Conservation (phyloP, 1,284 basidiomycete species). For the Leccinum griseonigrum region DNA sequence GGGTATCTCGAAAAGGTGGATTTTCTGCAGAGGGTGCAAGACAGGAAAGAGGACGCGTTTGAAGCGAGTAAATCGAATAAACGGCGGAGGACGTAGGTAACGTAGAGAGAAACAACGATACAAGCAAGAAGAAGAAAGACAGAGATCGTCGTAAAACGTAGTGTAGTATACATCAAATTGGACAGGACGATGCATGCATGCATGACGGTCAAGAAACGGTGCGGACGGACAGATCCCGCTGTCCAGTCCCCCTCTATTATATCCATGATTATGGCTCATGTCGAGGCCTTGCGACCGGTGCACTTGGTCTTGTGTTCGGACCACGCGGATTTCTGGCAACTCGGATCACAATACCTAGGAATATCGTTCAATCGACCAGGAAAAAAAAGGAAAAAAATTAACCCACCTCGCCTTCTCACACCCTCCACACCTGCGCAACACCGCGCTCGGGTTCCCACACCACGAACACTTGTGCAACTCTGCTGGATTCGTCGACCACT, state of each 20-base stretch:
- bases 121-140: not conserved
- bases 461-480: conserved; percentile 53
- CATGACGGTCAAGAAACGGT: not conserved
- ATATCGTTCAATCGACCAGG: not conserved
- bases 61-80: conserved; percentile 57
- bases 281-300: conserved; percentile 17
- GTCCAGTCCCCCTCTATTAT: not conserved
- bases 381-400: too few species aligned
- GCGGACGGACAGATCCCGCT: conserved; percentile 3
- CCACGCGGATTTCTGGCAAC: conserved; percentile 53
- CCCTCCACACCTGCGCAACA: conserved; percentile 49
- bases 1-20: conserved; percentile 82
- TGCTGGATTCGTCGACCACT: conserved; percentile 43
- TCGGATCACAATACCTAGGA: conserved; percentile 47
- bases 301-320: conserved; percentile 44
- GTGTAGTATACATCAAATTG: conserved; percentile 10
- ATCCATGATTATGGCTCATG: not conserved
- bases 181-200: not conserved
- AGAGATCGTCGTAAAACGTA: not conserved
- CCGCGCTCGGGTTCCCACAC: conserved; percentile 58
- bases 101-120: conserved; percentile 1
- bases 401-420: conserved; percentile 44
- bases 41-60: conserved; percentile 63
- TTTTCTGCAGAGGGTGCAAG: conserved; percentile 72
- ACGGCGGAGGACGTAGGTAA: conserved; percentile 43